Percentiles rank a stretch among this genome's conserved stretches.
Evolutionary conservation across 352 stramenopile species (phyloP).

Genomic region (Globisporangium paddicum): DNA sequence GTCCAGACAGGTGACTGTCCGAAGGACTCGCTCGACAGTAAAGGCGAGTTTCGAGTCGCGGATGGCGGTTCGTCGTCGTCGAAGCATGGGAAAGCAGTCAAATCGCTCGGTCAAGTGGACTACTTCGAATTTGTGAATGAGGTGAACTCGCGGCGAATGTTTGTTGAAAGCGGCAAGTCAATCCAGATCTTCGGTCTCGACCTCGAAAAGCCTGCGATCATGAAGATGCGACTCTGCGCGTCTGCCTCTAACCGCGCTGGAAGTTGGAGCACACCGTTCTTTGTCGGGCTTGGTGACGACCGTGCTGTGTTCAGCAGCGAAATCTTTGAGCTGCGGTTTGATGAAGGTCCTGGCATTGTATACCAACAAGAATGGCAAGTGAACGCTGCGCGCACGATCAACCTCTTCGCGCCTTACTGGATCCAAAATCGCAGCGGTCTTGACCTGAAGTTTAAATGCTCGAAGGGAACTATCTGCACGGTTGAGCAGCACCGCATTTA

Average conservation of each 20-base stretch:
- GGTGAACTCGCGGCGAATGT: conserved; percentile 71
- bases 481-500: conserved; percentile 66
- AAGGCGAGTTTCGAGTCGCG: conserved; percentile 47
- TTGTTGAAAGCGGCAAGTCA: conserved; percentile 72
- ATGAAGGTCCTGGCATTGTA: conserved; percentile 54
- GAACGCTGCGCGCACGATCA: conserved; percentile 53
- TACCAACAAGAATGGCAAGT: conserved; percentile 65
- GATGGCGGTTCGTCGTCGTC: conserved; percentile 27
- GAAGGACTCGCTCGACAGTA: conserved; percentile 42
- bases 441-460: conserved; percentile 62
- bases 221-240: conserved; percentile 73
- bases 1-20: conserved; percentile 77
- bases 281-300: conserved; percentile 46
- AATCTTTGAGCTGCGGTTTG: conserved; percentile 58
- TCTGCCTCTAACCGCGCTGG: conserved; percentile 38
- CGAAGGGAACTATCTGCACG: conserved; percentile 50
- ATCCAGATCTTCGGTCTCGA: conserved; percentile 81
- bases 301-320: conserved; percentile 46
- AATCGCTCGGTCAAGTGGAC: conserved; percentile 39
- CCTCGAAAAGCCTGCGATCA: conserved; percentile 57
- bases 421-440: conserved; percentile 83
- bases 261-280: conserved; percentile 60
- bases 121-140: conserved; percentile 77
- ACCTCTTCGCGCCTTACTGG: conserved; percentile 76
- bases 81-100: conserved; percentile 44